phyloP scores from a whole-genome alignment of 2,329 filamentous ascomycete genomes.

The Amauroascus niger region DNA sequence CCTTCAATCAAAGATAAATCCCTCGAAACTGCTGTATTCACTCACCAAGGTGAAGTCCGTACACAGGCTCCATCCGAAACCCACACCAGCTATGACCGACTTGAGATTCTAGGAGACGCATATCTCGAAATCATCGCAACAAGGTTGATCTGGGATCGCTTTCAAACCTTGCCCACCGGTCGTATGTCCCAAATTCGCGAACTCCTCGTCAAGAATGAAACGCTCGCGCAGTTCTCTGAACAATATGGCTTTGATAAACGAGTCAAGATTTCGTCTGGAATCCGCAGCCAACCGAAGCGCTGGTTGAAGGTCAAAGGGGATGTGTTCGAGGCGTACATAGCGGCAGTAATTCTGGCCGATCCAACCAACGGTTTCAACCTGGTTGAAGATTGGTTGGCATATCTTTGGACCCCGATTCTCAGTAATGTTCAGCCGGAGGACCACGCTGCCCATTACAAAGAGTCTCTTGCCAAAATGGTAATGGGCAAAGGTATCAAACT shows the following conservation, averaged over 20 bases:
- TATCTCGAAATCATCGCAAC: constrained; percentile 71
- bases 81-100: constrained; percentile 59
- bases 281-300: constrained; percentile 42
- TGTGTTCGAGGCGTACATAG: constrained; percentile 84
- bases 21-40: constrained; percentile 57
- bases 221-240: constrained; percentile 58
- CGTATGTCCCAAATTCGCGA: constrained; percentile 68
- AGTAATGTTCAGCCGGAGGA: constrained; percentile 26
- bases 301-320: constrained; percentile 69
- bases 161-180: constrained; percentile 55
- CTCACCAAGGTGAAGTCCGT: constrained; percentile 47
- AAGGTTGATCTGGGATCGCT: constrained; percentile 63
- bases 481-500: constrained; percentile 50
- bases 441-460: constrained; percentile 42
- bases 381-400: constrained; percentile 61
- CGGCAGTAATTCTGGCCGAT: constrained; percentile 63
- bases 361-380: constrained; percentile 51
- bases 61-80: constrained; percentile 16
- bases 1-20: constrained; percentile 51
- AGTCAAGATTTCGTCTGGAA: constrained; percentile 47
- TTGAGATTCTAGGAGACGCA: constrained; percentile 84
- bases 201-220: constrained; percentile 68
- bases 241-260: constrained; percentile 61
- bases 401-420: constrained; percentile 62
- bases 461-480: constrained; percentile 44